Evolutionary conservation across 2,329 filamentous ascomycete genomes (phyloP).

Genomic region (Monilinia vaccinii-corymbosi): DNA sequence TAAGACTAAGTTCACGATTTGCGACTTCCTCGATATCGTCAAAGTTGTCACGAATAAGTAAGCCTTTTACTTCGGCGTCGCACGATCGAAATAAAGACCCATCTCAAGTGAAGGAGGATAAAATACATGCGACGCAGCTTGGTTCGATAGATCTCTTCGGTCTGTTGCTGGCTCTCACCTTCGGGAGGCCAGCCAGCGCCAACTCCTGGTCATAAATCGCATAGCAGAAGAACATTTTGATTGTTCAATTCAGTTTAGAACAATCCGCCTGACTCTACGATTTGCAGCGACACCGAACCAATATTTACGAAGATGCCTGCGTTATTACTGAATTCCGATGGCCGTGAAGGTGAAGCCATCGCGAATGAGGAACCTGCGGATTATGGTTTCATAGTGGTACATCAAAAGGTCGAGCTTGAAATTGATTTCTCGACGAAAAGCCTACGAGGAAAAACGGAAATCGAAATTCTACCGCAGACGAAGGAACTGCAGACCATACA

Average conservation of each 20-base stretch:
- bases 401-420: conserved; percentile 84
- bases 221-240: neutral
- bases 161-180: conserved; percentile 5
- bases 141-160: neutral
- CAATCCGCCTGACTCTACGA: neutral
- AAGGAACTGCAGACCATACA: conserved; percentile 48
- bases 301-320: conserved; percentile 21
- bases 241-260: neutral
- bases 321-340: conserved; percentile 20
- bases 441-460: conserved; percentile 70
- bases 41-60: neutral
- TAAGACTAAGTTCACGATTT: neutral
- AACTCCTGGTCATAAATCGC: neutral
- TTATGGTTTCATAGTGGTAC: conserved; percentile 48
- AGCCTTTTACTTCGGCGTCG: neutral
- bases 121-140: neutral
- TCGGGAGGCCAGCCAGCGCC: neutral
- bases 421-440: conserved; percentile 72
- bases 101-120: neutral
- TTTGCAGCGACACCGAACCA: neutral
- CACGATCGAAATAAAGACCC: neutral
- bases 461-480: conserved; percentile 55
- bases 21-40: neutral
- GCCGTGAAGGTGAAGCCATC: conserved; percentile 11
- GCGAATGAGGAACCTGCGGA: conserved; percentile 10